Evolutionary conservation across 805 yeast species (phyloP).

Genomic region (Saturnispora dispora): DNA sequence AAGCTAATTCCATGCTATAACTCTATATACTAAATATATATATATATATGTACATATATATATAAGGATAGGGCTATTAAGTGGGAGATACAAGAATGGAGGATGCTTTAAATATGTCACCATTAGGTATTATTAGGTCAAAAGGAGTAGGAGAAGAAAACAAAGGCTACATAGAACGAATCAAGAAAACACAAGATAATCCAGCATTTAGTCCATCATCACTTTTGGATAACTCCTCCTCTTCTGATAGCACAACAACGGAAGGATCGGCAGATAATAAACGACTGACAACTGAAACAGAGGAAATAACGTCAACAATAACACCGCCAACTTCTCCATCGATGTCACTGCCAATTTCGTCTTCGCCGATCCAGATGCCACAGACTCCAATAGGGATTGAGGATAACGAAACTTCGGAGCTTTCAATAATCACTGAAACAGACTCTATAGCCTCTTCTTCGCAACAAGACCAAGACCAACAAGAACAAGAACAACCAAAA

Average conservation of each 20-base stretch:
- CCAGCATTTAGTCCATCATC: background rate
- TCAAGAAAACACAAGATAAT: background rate
- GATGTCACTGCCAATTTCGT: background rate
- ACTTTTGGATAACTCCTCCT: background rate
- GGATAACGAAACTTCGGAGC: background rate
- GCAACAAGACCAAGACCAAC: background rate
- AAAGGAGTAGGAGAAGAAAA: background rate
- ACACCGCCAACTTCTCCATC: background rate
- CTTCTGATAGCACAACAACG: background rate
- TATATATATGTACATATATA: background rate
- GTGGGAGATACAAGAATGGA: background rate
- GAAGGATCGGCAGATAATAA: background rate
- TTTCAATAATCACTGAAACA: background rate
- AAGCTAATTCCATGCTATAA: background rate
- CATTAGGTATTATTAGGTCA: background rate
- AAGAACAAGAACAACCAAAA: background rate
- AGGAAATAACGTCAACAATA: background rate
- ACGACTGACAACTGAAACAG: background rate
- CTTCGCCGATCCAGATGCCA: background rate
- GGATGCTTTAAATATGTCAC: background rate
- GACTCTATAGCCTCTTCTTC: background rate
- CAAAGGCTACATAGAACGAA: background rate
- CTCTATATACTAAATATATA: background rate
- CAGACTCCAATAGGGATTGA: background rate
- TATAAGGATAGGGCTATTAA: background rate